Evolutionary conservation across 2,329 filamentous ascomycete species (phyloP), one percentile per base, ranked within the genome.

Genomic region (Penicillium sp.): DNA sequence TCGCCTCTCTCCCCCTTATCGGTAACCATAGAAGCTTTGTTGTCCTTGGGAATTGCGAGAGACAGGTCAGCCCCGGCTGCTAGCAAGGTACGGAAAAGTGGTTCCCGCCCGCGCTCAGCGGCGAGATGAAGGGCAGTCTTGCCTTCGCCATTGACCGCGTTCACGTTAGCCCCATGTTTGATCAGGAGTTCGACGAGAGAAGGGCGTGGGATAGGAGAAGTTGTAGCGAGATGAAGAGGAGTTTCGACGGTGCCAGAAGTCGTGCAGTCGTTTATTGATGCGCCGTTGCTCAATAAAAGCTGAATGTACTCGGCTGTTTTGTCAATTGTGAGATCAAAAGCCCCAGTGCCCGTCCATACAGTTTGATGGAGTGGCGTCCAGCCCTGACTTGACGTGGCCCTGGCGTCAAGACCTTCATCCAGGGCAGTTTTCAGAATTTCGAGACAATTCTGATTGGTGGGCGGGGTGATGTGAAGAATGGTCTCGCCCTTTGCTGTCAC

Each of bases 401-500:
- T 57, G 1, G 57, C 54, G n/a, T 58, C 46, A 1, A 61, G 49
- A 1, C 46, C 50, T 2, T 32, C 44, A 1, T 57, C 24, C 1
- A 67, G 29, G 13, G 52, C 28, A 1, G 50, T 28, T 31, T 42
- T 51, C 27, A 66, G 48, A 27, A 68, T 68, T 2, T 63, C 63
- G 6, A 68, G 48, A 12, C 54, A 63, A 15, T 59, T 54, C 7
- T 62, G 42, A 24, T 57, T 58, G 2, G 42, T 5, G 0, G 64
- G 61, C 0, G 63, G 62, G 0, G 64, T 66, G 7, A 68, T 57
- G 20, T 67, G 66, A 4, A 68, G 59, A 6, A 68, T 35, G 1
- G 55, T 60, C 37, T 68, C 65, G 1, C 58, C 63, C 8, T 58
- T 62, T 1, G 64, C 50, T 1, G 65, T 67, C 15, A 63, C 33